Evolutionary conservation across 805 yeast species (phyloP).

Genomic region (Saccharomycopsis schoenii): DNA sequence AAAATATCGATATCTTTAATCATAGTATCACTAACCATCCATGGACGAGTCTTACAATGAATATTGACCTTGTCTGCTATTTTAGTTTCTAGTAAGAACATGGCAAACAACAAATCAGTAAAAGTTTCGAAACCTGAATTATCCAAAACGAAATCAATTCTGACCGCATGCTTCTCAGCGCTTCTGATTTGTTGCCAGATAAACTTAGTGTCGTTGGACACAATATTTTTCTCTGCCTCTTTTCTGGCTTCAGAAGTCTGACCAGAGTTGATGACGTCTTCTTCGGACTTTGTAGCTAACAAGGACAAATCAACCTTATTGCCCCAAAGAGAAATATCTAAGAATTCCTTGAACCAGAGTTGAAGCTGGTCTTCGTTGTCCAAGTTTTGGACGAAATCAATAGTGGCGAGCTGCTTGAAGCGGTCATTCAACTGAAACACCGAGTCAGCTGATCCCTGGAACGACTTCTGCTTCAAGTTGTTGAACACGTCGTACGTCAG

Average conservation of each 20-base stretch:
- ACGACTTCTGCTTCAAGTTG: conserved; percentile 60
- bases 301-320: conserved; percentile 93
- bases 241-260: conserved; percentile 87
- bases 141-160: conserved; percentile 80
- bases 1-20: conserved; percentile 63
- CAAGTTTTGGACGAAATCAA: conserved; percentile 19
- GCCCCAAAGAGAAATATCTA: conserved; percentile 93
- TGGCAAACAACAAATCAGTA: conserved; percentile 63
- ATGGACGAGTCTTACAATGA: conserved; percentile 87
- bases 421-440: conserved; percentile 73
- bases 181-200: conserved; percentile 49
- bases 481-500: conserved; percentile 66
- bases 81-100: conserved; percentile 63
- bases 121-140: conserved; percentile 93
- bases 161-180: conserved; percentile 24
- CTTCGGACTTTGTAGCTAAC: conserved; percentile 78
- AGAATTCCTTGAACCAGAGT: conserved; percentile 61
- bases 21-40: conserved; percentile 97
- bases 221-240: conserved; percentile 67
- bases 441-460: conserved; percentile 64
- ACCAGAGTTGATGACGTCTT: conserved; percentile 72
- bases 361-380: conserved; percentile 21
- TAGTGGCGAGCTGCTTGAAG: conserved; percentile 32
- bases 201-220: conserved; percentile 60
- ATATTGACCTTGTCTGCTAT: conserved; percentile 54